These are phyloP conservation scores for Oenanthe javanica DNA, from an alignment of 140 eudicot species.

Conservation along the genomic window DNA sequence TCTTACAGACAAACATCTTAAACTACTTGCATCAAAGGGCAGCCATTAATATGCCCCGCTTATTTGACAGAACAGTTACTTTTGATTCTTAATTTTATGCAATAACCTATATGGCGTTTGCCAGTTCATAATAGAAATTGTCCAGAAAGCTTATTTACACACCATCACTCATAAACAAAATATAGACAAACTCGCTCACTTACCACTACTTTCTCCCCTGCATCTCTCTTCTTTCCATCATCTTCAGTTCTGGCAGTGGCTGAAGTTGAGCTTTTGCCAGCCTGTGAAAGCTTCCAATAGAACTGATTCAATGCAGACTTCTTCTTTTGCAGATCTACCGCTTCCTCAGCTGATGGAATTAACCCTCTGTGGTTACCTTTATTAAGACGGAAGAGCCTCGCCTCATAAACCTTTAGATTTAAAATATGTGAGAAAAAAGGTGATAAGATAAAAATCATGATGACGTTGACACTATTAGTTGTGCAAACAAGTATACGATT, in stretches of 20 bases:
- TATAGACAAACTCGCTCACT: constrained; percentile 28
- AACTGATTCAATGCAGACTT: constrained; percentile 56
- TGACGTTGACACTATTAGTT: neutral
- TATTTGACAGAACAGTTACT: neutral
- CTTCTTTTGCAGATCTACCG: constrained; percentile 65
- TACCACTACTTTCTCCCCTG: constrained; percentile 64
- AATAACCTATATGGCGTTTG: neutral
- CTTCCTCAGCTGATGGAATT: constrained; percentile 80
- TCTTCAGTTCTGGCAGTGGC: constrained; percentile 37
- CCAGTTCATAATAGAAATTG: neutral
- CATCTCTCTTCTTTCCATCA: constrained; percentile 64
- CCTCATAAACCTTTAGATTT: constrained; percentile 75
- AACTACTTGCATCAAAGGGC: neutral
- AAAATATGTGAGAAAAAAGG: neutral
- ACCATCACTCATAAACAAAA: constrained; percentile 4
- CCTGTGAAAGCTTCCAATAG: constrained; percentile 56
- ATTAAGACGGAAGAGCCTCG: constrained; percentile 77
- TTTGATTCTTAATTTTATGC: neutral
- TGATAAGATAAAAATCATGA: neutral
- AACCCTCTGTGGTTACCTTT: constrained; percentile 55
- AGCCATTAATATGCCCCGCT: neutral
- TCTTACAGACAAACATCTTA: neutral
- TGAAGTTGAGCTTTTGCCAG: constrained; percentile 36
- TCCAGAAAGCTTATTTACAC: neutral
- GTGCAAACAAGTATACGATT: neutral